Percentiles rank a stretch among this genome's conserved stretches.
Conservation (phyloP, 2,329 filamentous ascomycete genomes). For the Geoglossum cookeanum region DNA sequence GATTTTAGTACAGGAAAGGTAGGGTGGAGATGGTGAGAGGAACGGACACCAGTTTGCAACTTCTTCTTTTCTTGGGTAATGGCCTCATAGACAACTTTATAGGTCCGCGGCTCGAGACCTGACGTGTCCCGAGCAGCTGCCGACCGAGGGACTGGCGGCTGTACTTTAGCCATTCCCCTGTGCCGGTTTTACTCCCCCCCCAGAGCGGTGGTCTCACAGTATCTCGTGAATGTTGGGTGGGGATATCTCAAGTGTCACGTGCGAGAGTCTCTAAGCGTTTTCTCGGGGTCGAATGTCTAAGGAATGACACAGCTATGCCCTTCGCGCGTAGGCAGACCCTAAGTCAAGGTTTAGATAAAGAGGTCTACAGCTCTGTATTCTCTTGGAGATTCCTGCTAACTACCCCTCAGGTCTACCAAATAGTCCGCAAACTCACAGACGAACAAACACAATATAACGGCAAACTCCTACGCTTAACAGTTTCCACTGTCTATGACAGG, state of each 20-base stretch:
- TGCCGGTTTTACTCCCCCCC: neutral
- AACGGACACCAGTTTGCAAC: slow-evolving; percentile 31
- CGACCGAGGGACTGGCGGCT: neutral
- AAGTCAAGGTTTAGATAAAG: slow-evolving; percentile 41
- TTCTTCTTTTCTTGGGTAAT: slow-evolving; percentile 41
- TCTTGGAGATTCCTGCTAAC: slow-evolving; percentile 2
- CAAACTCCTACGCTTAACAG: slow-evolving; percentile 31
- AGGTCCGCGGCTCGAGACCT: slow-evolving; percentile 17
- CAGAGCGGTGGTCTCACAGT: neutral
- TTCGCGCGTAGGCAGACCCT: slow-evolving; percentile 23
- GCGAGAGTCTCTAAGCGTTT: neutral
- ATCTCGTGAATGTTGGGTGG: too few species aligned
- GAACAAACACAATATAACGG: slow-evolving; percentile 36
- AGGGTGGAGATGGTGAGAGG: neutral
- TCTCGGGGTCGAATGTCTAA: neutral
- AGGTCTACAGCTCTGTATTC: slow-evolving; percentile 22
- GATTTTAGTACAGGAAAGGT: slow-evolving; percentile 12
- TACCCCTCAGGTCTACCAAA: slow-evolving; percentile 44
- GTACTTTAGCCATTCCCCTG: neutral
- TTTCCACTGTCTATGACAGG: slow-evolving; percentile 50
- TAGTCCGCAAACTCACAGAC: slow-evolving; percentile 59
- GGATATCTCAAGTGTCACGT: neutral
- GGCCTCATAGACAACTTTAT: slow-evolving; percentile 39
- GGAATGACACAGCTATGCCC: neutral
- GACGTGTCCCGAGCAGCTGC: neutral